These are phyloP conservation scores for Cichorium intybus DNA, from an alignment of 140 eudicot genomes.

Conservation along the genomic window DNA sequence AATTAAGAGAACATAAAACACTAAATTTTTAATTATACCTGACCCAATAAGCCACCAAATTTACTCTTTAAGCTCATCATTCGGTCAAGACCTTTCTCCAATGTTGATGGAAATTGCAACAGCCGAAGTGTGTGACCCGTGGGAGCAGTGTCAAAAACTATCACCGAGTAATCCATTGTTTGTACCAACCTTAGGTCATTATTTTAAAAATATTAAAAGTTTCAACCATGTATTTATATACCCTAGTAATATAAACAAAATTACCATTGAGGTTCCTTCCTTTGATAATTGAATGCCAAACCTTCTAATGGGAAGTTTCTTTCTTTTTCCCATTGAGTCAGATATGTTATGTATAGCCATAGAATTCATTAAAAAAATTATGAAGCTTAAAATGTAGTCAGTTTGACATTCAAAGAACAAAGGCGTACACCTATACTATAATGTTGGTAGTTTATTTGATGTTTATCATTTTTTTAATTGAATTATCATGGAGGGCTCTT, in stretches of 20 bases:
- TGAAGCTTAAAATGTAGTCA: no score
- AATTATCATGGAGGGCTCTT: constrained; percentile 24
- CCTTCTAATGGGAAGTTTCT: not conserved
- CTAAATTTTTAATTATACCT: constrained; percentile 41
- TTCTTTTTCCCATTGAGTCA: no score
- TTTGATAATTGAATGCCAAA: constrained; percentile 4
- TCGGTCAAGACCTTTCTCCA: constrained; percentile 88
- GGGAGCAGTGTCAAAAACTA: constrained; percentile 99
- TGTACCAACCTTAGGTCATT: constrained; percentile 75
- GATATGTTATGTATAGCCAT: not conserved
- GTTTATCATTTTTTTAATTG: not conserved
- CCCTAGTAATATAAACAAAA: not conserved
- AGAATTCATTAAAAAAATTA: not conserved
- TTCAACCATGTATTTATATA: not conserved
- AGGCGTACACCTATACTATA: constrained; percentile 1
- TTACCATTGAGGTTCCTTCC: not conserved
- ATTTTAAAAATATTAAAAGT: not conserved
- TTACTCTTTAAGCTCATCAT: constrained; percentile 86
- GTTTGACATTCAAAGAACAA: constrained; percentile 1
- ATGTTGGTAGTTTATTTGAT: not conserved
- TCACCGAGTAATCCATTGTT: constrained; percentile 96
- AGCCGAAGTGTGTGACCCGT: constrained; percentile 97
- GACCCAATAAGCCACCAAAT: constrained; percentile 95
- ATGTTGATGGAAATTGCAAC: constrained; percentile 88
- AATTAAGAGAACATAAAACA: constrained; percentile 3